Evolutionary conservation across 2,329 filamentous ascomycete species (phyloP).

Genomic region (Ophiostoma angusticollis): DNA sequence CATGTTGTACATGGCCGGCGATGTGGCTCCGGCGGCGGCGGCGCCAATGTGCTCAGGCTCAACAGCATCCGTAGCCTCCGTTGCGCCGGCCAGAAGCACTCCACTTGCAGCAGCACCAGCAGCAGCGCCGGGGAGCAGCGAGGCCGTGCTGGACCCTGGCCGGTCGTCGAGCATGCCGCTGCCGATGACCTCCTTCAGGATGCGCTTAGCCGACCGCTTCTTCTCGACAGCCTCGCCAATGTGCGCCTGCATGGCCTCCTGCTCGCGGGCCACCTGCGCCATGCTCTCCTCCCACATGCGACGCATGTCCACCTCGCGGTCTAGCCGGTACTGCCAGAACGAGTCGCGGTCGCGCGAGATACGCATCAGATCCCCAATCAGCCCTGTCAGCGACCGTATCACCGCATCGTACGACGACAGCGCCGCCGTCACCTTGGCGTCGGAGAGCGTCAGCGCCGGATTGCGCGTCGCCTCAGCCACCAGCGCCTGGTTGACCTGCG

Average conservation of each 20-base stretch:
- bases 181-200: slow-evolving; percentile 73
- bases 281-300: slow-evolving; percentile 99
- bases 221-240: slow-evolving; percentile 86
- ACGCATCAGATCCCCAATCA: slow-evolving; percentile 76
- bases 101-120: slow-evolving; percentile 18
- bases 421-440: slow-evolving; percentile 64
- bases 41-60: background rate
- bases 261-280: slow-evolving; percentile 89
- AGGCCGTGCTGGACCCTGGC: slow-evolving; percentile 10
- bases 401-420: slow-evolving; percentile 78
- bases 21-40: background rate
- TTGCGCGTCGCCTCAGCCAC: slow-evolving; percentile 57
- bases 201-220: slow-evolving; percentile 76
- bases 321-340: slow-evolving; percentile 92
- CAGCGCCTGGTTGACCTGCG: slow-evolving; percentile 72
- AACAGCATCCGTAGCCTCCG: background rate
- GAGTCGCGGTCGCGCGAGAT: slow-evolving; percentile 90
- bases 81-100: slow-evolving; percentile 16
- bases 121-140: slow-evolving; percentile 4
- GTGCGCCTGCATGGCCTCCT: slow-evolving; percentile 77
- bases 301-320: slow-evolving; percentile 80
- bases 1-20: slow-evolving; percentile 19
- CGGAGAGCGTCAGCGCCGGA: slow-evolving; percentile 59
- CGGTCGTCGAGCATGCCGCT: slow-evolving; percentile 28
- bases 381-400: slow-evolving; percentile 70